These are phyloP conservation scores for Stenocarpella maydis DNA, from an alignment of 2,329 filamentous ascomycete species.

Conservation along the genomic window DNA sequence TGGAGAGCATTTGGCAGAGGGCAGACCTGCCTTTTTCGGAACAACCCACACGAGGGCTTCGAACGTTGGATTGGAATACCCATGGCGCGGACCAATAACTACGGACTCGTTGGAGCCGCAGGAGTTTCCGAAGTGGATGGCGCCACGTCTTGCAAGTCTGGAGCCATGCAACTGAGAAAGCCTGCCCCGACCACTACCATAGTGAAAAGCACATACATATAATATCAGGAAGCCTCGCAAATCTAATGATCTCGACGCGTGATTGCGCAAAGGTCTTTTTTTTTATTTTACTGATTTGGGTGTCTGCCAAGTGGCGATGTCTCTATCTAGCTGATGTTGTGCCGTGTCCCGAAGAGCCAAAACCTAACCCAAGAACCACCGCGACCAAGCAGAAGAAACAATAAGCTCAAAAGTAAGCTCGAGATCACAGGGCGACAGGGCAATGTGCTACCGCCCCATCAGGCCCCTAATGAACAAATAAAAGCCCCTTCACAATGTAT, in stretches of 20 bases:
- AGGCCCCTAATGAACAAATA: conserved; percentile 29
- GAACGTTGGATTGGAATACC: background rate
- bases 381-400: conserved; percentile 25
- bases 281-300: conserved; percentile 28
- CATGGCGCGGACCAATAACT: background rate
- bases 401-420: conserved; percentile 31
- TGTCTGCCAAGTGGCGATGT: conserved; percentile 31
- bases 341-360: conserved; percentile 33
- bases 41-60: background rate
- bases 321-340: conserved; percentile 32
- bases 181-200: background rate
- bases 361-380: conserved; percentile 27
- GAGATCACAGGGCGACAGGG: conserved; percentile 23
- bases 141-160: background rate
- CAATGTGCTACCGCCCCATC: conserved; percentile 36
- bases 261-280: conserved; percentile 10
- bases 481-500: conserved; percentile 1
- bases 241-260: conserved; percentile 8
- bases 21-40: background rate
- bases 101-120: background rate
- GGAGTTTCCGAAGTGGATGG: background rate
- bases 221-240: conserved; percentile 9
- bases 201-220: background rate
- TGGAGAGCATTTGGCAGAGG: conserved; percentile 1
- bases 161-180: background rate